phyloP scores from a whole-genome alignment of 148 eudicot species.

The Fagopyrum homotropicum region DNA sequence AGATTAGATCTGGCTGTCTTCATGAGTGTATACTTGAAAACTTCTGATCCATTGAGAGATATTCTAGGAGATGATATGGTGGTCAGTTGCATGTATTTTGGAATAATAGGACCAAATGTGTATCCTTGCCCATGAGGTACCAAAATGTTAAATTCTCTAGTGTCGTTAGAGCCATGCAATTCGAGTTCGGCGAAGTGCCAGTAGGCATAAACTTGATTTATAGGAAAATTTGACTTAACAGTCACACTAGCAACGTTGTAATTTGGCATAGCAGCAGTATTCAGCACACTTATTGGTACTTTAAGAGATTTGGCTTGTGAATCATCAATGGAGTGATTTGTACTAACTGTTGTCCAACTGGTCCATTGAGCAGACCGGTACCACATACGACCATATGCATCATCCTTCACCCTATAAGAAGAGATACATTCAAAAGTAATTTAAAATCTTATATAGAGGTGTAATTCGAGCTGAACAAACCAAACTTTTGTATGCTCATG shows the following conservation, averaged over 20 bases:
- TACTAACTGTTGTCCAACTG: background rate
- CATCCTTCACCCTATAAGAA: background rate
- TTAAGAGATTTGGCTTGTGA: background rate
- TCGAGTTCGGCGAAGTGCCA: conserved; percentile 2
- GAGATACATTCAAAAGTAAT: too few relatives aligned
- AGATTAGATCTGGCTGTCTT: background rate
- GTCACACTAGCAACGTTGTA: background rate
- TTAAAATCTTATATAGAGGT: too few relatives aligned
- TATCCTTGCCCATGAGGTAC: background rate
- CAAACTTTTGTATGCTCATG: too few relatives aligned
- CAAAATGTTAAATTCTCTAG: background rate
- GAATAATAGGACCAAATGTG: background rate
- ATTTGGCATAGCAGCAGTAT: background rate
- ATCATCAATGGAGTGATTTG: background rate
- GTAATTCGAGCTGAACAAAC: too few relatives aligned
- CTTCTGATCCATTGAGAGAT: background rate
- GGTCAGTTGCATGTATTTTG: background rate
- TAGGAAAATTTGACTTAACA: background rate
- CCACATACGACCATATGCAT: background rate
- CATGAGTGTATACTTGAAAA: background rate
- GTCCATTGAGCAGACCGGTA: background rate
- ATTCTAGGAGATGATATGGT: background rate
- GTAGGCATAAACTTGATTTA: background rate
- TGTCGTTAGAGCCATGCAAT: background rate
- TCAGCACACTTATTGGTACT: background rate